These are phyloP conservation scores for Colletotrichum sidae DNA, from an alignment of 2,329 filamentous ascomycete species.

Conservation along the genomic window DNA sequence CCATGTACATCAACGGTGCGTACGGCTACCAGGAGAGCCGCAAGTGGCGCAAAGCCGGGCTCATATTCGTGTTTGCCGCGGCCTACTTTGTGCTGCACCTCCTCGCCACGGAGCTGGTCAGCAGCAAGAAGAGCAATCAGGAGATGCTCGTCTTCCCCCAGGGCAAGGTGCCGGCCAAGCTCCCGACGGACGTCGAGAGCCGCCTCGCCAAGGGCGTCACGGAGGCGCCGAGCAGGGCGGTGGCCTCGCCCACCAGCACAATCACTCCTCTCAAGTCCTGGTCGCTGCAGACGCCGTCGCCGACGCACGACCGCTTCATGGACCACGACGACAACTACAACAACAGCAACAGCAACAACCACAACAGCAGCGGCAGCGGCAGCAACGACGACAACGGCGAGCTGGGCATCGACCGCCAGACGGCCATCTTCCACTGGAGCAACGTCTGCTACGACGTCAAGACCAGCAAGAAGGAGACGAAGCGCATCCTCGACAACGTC, in stretches of 20 bases:
- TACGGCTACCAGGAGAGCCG: constrained; percentile 24
- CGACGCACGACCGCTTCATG: not conserved
- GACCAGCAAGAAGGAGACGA: constrained; percentile 69
- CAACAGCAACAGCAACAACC: not conserved
- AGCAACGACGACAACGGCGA: constrained; percentile 37
- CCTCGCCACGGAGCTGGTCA: constrained; percentile 26
- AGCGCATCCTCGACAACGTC: constrained; percentile 76
- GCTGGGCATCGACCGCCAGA: constrained; percentile 55
- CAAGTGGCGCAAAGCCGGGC: constrained; percentile 27
- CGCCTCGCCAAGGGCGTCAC: constrained; percentile 20
- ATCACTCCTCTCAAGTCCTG: not conserved
- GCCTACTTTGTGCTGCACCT: constrained; percentile 25
- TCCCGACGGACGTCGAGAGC: constrained; percentile 15
- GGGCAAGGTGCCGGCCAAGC: constrained; percentile 10
- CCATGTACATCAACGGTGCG: constrained; percentile 18
- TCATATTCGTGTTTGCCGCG: constrained; percentile 25
- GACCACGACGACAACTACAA: not conserved
- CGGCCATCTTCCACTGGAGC: constrained; percentile 78
- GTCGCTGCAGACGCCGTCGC: not conserved
- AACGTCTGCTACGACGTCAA: constrained; percentile 81
- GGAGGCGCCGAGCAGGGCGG: constrained; percentile 15
- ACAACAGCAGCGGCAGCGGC: too few species aligned
- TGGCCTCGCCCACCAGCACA: not conserved
- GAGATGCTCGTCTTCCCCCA: constrained; percentile 35
- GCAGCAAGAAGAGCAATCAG: constrained; percentile 17